phyloP scores from a whole-genome alignment of 2,329 filamentous ascomycete genomes.

The Chaetoscypha palmicola region DNA sequence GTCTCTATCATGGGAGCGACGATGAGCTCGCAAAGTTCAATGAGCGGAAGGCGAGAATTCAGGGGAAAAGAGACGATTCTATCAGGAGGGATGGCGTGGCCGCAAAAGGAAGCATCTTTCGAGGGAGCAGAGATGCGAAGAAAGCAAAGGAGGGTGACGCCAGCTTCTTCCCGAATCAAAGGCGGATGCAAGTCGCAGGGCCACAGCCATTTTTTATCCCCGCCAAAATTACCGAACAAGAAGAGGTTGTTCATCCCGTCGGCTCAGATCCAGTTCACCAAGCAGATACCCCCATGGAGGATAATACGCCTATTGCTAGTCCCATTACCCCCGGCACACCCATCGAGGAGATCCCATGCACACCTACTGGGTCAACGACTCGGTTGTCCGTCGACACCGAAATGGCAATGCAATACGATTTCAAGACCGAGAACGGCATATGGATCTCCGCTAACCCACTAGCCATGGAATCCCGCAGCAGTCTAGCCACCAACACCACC shows the following conservation, averaged over 20 bases:
- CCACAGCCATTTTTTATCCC: conserved; percentile 26
- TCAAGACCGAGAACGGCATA: conserved; percentile 22
- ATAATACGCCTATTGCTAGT: background rate
- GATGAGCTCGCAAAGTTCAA: conserved; percentile 18
- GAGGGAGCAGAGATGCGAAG: conserved; percentile 10
- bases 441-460: conserved; percentile 26
- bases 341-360: conserved; percentile 5
- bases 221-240: conserved; percentile 26
- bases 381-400: conserved; percentile 20
- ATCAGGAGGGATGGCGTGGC: conserved; percentile 29
- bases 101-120: conserved; percentile 23
- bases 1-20: conserved; percentile 23
- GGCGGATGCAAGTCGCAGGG: conserved; percentile 18
- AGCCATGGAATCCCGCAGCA: conserved; percentile 22
- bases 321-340: conserved; percentile 9
- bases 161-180: conserved; percentile 7
- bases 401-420: conserved; percentile 24
- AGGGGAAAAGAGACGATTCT: conserved; percentile 23
- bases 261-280: background rate
- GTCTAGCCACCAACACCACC: conserved; percentile 23
- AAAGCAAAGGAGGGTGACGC: conserved; percentile 5
- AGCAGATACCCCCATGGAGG: background rate
- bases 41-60: conserved; percentile 18
- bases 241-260: conserved; percentile 13
- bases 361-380: background rate